Base-by-base conservation (phyloP, 176 grass and related monocot genomes). In the Eleusine indica region DNA sequence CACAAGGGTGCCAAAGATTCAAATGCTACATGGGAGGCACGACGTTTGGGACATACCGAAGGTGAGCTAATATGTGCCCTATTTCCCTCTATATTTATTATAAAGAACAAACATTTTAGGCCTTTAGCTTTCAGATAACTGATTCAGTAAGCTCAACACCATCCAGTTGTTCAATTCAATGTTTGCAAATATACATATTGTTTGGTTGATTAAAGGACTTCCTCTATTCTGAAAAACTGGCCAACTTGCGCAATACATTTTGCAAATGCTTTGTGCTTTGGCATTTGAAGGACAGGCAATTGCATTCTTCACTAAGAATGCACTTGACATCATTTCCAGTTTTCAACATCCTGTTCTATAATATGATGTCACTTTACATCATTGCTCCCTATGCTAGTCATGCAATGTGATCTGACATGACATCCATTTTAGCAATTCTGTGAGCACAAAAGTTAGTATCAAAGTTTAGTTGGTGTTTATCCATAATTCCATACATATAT, bases 31-130 rank as follows among this genome's bases (percentile, higher is more conserved):
- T 39, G 96, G 91, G 73, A 79, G 96, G 81, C 83, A 77, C 3
- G 84, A 98, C 21, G 93, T 98, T 35, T 98, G 93, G 91, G 82
- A 94, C 46, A 92, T 87, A 74, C 96, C 93, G 42, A 82, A 89
- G 91, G 96, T 94, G 51, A 89, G 48, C 22, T 65, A 64, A 57
- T 49, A 72, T 74, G 9, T 68, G 16, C 41, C 57, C 13, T 56
- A 1, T 67, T 68, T 38, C 49, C 61, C 12, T 57, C 18, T 66
- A 74, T 67, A 44, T 53, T 69, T 67, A 19, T 53, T 75, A 75
- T n/a, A 30, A 51, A 6, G 48, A 18, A 21, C 54, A 61, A 60
- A 70, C 1, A 14, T 18, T 16, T 42, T 17, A 25, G 4, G 77
- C 57, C 2, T 64, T 73, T 57, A n/a, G 9, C 2, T 76, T 70